Base-by-base conservation (phyloP, 2,329 filamentous ascomycete species). In the Elsinoe batatas region DNA sequence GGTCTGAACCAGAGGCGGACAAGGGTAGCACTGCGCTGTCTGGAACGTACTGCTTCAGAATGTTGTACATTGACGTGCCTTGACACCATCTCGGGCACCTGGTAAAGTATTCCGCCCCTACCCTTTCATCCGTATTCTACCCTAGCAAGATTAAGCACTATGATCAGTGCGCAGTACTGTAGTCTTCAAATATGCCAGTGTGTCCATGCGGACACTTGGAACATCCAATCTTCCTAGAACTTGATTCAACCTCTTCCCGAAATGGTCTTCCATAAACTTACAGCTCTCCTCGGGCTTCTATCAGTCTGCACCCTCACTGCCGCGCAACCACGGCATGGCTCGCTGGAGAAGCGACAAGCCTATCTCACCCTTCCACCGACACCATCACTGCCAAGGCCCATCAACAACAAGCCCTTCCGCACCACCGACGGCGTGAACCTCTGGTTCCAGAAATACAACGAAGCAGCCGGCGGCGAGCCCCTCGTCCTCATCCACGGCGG, bases 381-480 rank as follows among this genome's bases (percentile, higher is more conserved):
- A 0, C 72, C 72, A 22, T 58, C 62, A 0, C 64, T 74, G 2
- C 71, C 71, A 13, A 64, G 61, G 10, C 47, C 61, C 5, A 64
- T 72, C 60, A 71, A 73, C 57, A 33, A 2, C 26, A 49, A 49
- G 13, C 13, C 44, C 26, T 49, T 35, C 44, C 44, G 30, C 13
- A 49, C 44, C 13, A 5, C 26, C 10, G 44, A 49, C 15, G 67
- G 69, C 38, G 71, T 68, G 8, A 61, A 71, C 6, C 67, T 74
- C 17, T 74, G 72, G 72, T 68, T 65, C 61, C 71, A 72, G 58
- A 67, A 71, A 60, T 74, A 73, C 64, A 73, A 72, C 55, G 64
- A 69, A 30, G 46, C 62, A 6, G 63, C 65, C 2, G 65, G 65
- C 35, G 63, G 64, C 12, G 60, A 64, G 0, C 70, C 72, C 5